These are phyloP conservation scores for Syzygium jambos DNA, from an alignment of 345 rosid genomes.

Conservation along the genomic window DNA sequence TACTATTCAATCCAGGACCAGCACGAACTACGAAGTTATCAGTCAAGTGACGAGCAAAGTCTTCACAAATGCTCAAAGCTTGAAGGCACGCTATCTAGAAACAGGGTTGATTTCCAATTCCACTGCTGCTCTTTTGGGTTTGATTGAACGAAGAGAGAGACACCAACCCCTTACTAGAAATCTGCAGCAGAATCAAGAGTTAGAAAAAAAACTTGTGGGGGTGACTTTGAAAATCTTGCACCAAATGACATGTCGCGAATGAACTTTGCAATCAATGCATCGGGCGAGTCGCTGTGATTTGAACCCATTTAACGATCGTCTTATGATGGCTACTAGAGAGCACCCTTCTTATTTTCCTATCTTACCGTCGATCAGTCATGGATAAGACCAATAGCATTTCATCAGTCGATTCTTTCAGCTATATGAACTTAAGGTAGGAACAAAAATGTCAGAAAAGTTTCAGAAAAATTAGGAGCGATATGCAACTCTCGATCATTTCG, in stretches of 20 bases:
- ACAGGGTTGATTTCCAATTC: neutral
- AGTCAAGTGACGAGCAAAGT: neutral
- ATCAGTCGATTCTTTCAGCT: neutral
- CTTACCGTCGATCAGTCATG: neutral
- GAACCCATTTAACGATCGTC: neutral
- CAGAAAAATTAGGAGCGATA: neutral
- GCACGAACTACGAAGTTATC: neutral
- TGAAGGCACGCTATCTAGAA: neutral
- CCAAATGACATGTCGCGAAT: neutral
- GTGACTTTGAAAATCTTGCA: neutral
- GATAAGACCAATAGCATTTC: neutral
- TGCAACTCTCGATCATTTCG: neutral
- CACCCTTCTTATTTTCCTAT: neutral
- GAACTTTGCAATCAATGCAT: neutral
- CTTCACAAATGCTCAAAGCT: neutral
- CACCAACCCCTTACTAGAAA: neutral
- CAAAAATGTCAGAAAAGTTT: neutral
- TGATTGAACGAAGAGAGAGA: neutral
- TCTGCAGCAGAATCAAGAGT: neutral
- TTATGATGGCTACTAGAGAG: neutral
- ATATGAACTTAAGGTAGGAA: neutral
- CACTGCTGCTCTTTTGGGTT: neutral
- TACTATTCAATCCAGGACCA: neutral
- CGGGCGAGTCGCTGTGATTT: neutral
- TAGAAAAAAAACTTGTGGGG: neutral